Evolutionary conservation across 208 protist genomes (phyloP).

Genomic region (Naegleria fowleri): DNA sequence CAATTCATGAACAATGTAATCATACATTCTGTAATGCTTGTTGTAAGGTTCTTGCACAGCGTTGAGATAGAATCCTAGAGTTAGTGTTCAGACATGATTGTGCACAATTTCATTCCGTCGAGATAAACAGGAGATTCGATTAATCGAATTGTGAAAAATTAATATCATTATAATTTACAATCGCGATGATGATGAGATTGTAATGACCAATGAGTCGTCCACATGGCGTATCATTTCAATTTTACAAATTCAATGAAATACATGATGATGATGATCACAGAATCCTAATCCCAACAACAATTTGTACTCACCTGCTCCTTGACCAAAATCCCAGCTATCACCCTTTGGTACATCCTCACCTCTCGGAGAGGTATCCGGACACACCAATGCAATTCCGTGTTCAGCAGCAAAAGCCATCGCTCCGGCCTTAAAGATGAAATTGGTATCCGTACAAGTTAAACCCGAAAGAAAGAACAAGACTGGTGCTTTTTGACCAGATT

Average conservation of each 20-base stretch:
- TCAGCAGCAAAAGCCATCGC: constrained; percentile 24
- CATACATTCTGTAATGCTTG: constrained; percentile 61
- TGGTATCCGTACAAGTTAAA: constrained; percentile 67
- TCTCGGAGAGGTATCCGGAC: constrained; percentile 39
- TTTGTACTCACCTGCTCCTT: constrained; percentile 36
- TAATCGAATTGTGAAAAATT: too few relatives aligned
- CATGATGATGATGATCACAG: background rate
- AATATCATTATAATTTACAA: too few relatives aligned
- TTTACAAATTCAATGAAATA: background rate
- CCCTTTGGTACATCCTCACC: constrained; percentile 43
- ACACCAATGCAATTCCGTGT: constrained; percentile 23
- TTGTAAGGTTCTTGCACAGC: constrained; percentile 51
- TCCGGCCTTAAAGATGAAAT: constrained; percentile 59
- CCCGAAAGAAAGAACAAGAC: constrained; percentile 55
- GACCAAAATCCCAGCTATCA: constrained; percentile 58
- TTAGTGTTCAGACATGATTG: background rate
- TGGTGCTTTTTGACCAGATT: constrained; percentile 18
- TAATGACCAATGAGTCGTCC: too few relatives aligned
- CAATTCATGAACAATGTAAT: constrained; percentile 59
- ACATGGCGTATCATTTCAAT: too few relatives aligned
- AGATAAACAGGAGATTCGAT: too few relatives aligned
- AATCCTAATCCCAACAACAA: background rate
- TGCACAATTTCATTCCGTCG: too few relatives aligned
- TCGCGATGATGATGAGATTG: background rate
- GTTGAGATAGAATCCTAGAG: constrained; percentile 63